phyloP scores from a whole-genome alignment of 73 alveolate species.

The Breviolum minutum region DNA sequence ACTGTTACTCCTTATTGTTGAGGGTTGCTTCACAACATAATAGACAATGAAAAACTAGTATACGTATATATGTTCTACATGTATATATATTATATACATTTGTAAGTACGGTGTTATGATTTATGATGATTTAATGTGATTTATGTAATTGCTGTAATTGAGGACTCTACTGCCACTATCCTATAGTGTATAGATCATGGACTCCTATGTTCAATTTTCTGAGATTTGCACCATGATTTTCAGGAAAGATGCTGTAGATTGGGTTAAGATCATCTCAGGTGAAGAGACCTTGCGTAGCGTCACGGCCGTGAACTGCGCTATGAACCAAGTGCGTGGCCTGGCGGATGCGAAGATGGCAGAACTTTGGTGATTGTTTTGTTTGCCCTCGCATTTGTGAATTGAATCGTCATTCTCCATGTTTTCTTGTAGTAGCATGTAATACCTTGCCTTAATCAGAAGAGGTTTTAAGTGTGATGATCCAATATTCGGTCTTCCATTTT shows the following conservation, averaged over 20 bases:
- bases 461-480: not conserved
- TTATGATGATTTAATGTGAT: not conserved
- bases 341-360: not conserved
- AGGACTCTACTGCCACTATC: not conserved
- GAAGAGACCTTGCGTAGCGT: conserved; percentile 45
- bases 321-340: conserved; percentile 1
- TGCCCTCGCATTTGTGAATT: not conserved
- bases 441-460: not conserved
- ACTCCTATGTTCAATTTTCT: no score
- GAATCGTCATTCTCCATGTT: not conserved
- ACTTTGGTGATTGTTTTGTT: not conserved
- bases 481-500: not conserved
- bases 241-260: not conserved
- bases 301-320: conserved; percentile 71
- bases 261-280: not conserved
- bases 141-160: not conserved
- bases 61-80: no score
- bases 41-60: no score
- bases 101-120: no score
- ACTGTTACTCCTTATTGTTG: not conserved
- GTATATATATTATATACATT: no score
- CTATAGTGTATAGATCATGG: no score
- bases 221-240: not conserved
- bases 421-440: not conserved
- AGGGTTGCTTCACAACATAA: no score